phyloP scores from a whole-genome alignment of 2,329 filamentous ascomycete genomes.

The Chrysoporthe cubensis region DNA sequence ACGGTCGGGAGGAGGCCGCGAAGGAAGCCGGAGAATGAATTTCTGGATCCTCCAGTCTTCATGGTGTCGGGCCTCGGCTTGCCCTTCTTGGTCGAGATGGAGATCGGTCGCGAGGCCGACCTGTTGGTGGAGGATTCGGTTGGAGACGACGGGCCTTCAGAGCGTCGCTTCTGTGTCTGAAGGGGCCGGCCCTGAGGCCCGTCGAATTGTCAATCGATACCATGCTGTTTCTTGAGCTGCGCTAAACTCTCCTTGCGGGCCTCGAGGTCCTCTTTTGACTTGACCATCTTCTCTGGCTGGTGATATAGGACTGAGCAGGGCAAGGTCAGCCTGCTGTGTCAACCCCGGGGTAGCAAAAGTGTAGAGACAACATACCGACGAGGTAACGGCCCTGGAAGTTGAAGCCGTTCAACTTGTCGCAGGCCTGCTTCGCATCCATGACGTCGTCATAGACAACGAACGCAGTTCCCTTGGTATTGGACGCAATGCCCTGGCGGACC shows the following conservation, averaged over 20 bases:
- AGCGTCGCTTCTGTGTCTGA: conserved; percentile 52
- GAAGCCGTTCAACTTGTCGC: conserved; percentile 99
- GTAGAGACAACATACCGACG: conserved; percentile 71
- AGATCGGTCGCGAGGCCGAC: conserved; percentile 28
- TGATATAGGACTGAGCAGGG: conserved; percentile 60
- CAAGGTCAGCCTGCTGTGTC: conserved; percentile 20
- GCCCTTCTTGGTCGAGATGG: conserved; percentile 24
- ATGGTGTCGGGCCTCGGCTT: conserved; percentile 30
- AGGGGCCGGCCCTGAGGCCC: conserved; percentile 62
- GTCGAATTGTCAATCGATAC: conserved; percentile 94
- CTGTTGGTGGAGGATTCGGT: conserved; percentile 44
- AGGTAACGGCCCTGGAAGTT: conserved; percentile 99
- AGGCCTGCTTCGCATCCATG: conserved; percentile 97
- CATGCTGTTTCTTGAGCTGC: conserved; percentile 95
- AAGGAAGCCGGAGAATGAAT: conserved; percentile 41
- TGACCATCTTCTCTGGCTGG: conserved; percentile 70
- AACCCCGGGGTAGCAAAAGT: background rate
- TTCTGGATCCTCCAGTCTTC: conserved; percentile 43
- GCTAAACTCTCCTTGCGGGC: conserved; percentile 96
- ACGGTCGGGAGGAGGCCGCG: conserved; percentile 44
- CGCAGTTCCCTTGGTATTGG: conserved; percentile 96
- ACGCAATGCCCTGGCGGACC: conserved; percentile 97
- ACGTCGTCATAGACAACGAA: conserved; percentile 99
- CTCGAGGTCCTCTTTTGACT: conserved; percentile 91
- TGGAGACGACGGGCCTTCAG: conserved; percentile 65